Base-by-base conservation (phyloP, 495 filamentous ascomycete genomes). In the Chaetomium cochliodes region DNA sequence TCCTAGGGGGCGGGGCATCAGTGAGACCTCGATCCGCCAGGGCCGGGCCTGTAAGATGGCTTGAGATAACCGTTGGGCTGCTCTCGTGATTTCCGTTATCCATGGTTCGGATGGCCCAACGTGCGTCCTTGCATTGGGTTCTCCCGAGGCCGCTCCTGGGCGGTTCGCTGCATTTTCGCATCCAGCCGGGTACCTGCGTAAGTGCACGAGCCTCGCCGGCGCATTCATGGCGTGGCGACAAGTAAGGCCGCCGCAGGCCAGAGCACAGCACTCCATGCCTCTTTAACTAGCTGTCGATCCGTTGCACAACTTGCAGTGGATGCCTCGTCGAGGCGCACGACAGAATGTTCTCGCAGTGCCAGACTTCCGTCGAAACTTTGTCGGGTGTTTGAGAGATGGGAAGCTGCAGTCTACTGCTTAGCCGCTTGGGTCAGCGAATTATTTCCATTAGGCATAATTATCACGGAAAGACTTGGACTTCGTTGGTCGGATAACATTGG, bases 181-280 rank as follows among this genome's bases (percentile, higher is more conserved):
- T 16, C 4, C 8, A 20, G 37, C 61, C 61, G 61, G 61, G 41
- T 63, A 50, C 52, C 52, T 57, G 61, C 61, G 52, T 9, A 13
- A 50, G 12, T 26, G 8, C 2, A 15, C 15, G 47, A 33, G 47
- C 22, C 7, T 13, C 16, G 18, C 49, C 20, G 12, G 6, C 25
- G 25, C 16, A 16, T 0, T 44, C 4, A 16, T 46, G 26, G 11
- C n/a, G 49, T 37, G 13, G 44, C 23, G 41, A 1, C 13, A 18
- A 42, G 57, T 7, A 30, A 28, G 18, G 51, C 15, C 15, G 4
- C 5, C 51, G 13, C 15, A 26, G 5, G 2, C 13, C 26, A 18
- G 15, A 53, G 13, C 25, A 15, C 25, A 33, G 20, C 30, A 23
- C n/a, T n/a, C 0, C 26, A 3, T 16, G 12, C 50, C 23, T 16